Evolutionary conservation across 2,329 filamentous ascomycete species (phyloP).

Genomic region (Nemania sp.): DNA sequence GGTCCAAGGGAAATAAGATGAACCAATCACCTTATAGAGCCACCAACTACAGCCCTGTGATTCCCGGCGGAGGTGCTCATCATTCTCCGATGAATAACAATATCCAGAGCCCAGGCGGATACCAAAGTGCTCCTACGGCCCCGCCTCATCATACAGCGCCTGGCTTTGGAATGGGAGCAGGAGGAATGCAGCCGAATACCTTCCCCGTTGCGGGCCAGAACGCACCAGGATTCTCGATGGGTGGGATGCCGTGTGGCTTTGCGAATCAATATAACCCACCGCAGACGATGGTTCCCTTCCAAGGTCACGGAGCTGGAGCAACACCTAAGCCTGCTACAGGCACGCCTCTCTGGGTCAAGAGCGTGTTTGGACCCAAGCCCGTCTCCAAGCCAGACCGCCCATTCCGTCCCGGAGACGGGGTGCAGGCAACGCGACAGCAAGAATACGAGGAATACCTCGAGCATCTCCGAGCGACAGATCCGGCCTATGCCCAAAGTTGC

Average conservation of each 20-base stretch:
- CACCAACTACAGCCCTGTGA: not conserved
- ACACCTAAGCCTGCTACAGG: conserved; percentile 13
- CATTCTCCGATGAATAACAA: conserved; percentile 20
- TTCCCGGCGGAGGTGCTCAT: conserved; percentile 1
- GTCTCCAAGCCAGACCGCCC: conserved; percentile 49
- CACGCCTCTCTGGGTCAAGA: conserved; percentile 41
- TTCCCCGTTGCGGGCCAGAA: conserved; percentile 14
- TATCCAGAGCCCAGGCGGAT: conserved; percentile 9
- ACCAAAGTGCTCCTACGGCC: conserved; percentile 10
- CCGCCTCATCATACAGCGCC: conserved; percentile 1
- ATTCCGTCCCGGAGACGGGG: conserved; percentile 41
- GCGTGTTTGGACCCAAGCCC: conserved; percentile 49
- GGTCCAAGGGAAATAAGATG: conserved; percentile 11
- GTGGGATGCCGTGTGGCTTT: conserved; percentile 10
- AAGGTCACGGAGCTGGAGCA: not conserved
- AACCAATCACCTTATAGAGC: conserved; percentile 8
- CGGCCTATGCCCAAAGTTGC: conserved; percentile 46
- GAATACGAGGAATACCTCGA: conserved; percentile 51
- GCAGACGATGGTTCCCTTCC: conserved; percentile 9
- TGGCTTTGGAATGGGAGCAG: conserved; percentile 15
- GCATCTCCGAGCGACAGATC: conserved; percentile 43
- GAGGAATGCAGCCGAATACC: conserved; percentile 2
- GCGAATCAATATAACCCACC: conserved; percentile 8
- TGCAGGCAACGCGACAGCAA: conserved; percentile 43
- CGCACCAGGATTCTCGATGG: not conserved